A percentile compares a stretch with the other conserved stretches of the same genome.
Evolutionary conservation across 768 basidiomycete genomes (phyloP).

Genomic region (Naganishia vaughanmartiniae): DNA sequence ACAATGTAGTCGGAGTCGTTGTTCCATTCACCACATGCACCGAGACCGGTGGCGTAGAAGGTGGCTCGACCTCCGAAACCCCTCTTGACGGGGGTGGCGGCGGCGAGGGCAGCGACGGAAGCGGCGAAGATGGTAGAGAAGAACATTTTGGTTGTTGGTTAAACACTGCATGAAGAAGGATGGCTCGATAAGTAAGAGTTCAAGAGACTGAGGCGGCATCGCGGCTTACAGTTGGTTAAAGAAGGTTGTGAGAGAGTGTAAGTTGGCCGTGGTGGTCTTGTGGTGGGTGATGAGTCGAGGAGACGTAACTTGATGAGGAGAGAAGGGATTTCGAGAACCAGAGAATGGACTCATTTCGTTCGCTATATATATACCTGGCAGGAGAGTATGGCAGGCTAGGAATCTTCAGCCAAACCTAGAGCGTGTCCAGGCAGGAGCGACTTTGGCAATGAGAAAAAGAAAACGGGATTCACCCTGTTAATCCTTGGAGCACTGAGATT

Average conservation of each 20-base stretch:
- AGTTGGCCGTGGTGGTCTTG: constrained; percentile 6
- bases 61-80: constrained; percentile 47
- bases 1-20: constrained; percentile 32
- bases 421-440: not conserved
- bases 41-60: constrained; percentile 55
- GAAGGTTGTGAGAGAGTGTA: constrained; percentile 21
- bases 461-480: not conserved
- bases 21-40: constrained; percentile 54
- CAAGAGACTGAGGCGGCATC: not conserved
- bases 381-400: not conserved
- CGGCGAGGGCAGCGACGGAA: constrained; percentile 21
- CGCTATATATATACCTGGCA: constrained; percentile 16
- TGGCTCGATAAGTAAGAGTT: not conserved
- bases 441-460: not conserved
- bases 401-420: not conserved
- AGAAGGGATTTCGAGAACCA: not conserved
- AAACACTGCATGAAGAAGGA: not conserved
- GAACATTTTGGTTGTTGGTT: constrained; percentile 22
- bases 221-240: not conserved
- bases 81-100: constrained; percentile 36
- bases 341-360: not conserved
- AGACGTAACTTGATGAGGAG: not conserved
- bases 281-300: not conserved
- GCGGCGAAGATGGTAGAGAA: constrained; percentile 35
- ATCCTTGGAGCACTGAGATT: not conserved